Base-by-base conservation (phyloP, 345 rosid species). In the Abelmoschus esculentus region DNA sequence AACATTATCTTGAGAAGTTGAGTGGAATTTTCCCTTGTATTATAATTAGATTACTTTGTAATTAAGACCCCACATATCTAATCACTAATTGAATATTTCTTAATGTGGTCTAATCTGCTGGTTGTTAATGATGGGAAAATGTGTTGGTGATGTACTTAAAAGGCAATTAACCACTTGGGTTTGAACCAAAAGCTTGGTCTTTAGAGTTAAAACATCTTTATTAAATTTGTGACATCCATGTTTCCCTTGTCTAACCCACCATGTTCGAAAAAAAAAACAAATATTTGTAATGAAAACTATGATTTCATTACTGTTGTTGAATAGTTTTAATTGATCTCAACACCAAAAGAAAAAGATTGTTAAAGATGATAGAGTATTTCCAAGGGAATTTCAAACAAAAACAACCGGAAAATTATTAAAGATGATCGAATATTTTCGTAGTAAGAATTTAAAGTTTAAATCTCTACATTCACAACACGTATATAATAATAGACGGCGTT, bases 1-100 rank as follows among this genome's bases (percentile, higher is more conserved):
- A 77, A 73, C 38, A 26, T 79, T 56, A 79, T 60, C 70, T 69
- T 72, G 13, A 13, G 76, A 70, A 28, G 53, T 42, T 40, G 44
- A 40, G 12, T 10, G 11, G 11, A 40, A 7, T 40, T 7, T 8
- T 40, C 9, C 10, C 44, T 40, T 61, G 71, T 70, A 71, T 72
- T 77, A 79, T 72, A 73, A 58, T 29, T 58, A 58, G 66, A 73
- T 74, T 70, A 83, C 76, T 80, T 49, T 72, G 75, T 61, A 72
- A 73, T 73, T 79, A 76, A 73, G n/a, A 13, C 87, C 86, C 90
- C 87, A 88, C 89, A 74, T 72, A 75, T 84, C 90, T 83, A 80
- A 84, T 88, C 93, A 74, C 70, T 29, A 47, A 49, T 57, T 57
- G 70, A 29, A 29, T 49, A 66, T 66, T 49, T 66, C 69, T 28